phyloP scores from a whole-genome alignment of 352 stramenopile genomes.

The Pilasporangium apinafurcum region DNA sequence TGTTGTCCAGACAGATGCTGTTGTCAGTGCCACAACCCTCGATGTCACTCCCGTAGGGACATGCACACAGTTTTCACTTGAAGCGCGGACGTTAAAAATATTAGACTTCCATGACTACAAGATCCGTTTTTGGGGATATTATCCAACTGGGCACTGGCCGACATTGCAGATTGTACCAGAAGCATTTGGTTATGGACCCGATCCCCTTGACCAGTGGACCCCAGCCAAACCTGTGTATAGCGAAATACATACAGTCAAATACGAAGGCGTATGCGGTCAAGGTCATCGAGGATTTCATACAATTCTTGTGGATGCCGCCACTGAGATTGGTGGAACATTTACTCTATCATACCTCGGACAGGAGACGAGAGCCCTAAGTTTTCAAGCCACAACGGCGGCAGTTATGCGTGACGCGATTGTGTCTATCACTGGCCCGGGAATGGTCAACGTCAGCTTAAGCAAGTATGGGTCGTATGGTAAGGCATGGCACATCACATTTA shows the following conservation, averaged over 20 bases:
- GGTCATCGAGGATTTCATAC: constrained; percentile 53
- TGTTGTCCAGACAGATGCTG: constrained; percentile 11
- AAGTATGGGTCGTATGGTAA: constrained; percentile 63
- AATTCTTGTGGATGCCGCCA: constrained; percentile 64
- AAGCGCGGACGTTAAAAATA: constrained; percentile 43
- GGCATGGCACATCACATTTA: constrained; percentile 92
- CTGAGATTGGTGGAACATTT: constrained; percentile 87
- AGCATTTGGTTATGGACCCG: constrained; percentile 20
- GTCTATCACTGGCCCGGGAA: constrained; percentile 65
- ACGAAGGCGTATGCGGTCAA: constrained; percentile 48
- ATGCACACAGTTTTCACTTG: constrained; percentile 35
- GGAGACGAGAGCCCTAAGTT: constrained; percentile 60
- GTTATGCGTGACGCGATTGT: constrained; percentile 87
- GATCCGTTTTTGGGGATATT: constrained; percentile 59
- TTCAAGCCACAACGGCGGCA: constrained; percentile 68
- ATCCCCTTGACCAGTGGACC: constrained; percentile 25
- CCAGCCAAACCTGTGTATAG: constrained; percentile 34
- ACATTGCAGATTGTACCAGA: constrained; percentile 45
- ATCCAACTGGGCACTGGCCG: constrained; percentile 67
- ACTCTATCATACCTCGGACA: constrained; percentile 83
- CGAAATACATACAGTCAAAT: constrained; percentile 59
- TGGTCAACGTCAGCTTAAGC: constrained; percentile 79
- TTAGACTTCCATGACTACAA: constrained; percentile 71
- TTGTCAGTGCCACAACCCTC: constrained; percentile 12
- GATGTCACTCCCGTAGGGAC: constrained; percentile 16